phyloP scores from a whole-genome alignment of 371 early-diverging fungal species.

The Chytridium lagenaria region DNA sequence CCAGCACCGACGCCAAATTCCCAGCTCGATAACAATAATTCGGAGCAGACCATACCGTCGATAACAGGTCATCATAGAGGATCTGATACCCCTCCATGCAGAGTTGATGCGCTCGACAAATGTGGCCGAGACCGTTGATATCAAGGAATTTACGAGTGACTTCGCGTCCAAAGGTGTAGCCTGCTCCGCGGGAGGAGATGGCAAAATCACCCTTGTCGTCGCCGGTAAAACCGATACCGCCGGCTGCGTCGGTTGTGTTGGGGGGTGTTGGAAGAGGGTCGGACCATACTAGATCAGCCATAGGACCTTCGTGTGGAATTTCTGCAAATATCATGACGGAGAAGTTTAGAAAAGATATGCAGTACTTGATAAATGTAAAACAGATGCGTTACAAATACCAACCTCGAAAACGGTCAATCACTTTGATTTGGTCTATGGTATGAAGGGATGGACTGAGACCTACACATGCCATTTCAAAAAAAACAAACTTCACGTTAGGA shows the following conservation, averaged over 20 bases:
- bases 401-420: slow-evolving; percentile 90
- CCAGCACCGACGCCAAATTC: slow-evolving; percentile 91
- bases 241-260: slow-evolving; percentile 8
- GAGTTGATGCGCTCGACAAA: slow-evolving; percentile 94
- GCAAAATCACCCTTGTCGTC: slow-evolving; percentile 79
- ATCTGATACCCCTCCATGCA: slow-evolving; percentile 96
- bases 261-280: slow-evolving; percentile 73
- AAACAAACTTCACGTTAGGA: background rate
- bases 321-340: slow-evolving; percentile 60
- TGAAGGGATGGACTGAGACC: slow-evolving; percentile 91
- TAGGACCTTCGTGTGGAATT: slow-evolving; percentile 97
- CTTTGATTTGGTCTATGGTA: slow-evolving; percentile 90
- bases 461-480: slow-evolving; percentile 31
- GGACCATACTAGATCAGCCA: slow-evolving; percentile 99
- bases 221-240: slow-evolving; percentile 21
- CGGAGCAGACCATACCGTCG: slow-evolving; percentile 91
- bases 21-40: slow-evolving; percentile 97
- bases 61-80: slow-evolving; percentile 83
- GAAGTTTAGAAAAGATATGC: background rate
- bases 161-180: slow-evolving; percentile 88
- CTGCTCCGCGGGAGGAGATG: slow-evolving; percentile 92
- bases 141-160: slow-evolving; percentile 86
- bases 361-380: background rate
- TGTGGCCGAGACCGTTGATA: slow-evolving; percentile 84
- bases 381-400: slow-evolving; percentile 11